phyloP scores from a whole-genome alignment of 768 basidiomycete species.

The Cantharellus anzutake region DNA sequence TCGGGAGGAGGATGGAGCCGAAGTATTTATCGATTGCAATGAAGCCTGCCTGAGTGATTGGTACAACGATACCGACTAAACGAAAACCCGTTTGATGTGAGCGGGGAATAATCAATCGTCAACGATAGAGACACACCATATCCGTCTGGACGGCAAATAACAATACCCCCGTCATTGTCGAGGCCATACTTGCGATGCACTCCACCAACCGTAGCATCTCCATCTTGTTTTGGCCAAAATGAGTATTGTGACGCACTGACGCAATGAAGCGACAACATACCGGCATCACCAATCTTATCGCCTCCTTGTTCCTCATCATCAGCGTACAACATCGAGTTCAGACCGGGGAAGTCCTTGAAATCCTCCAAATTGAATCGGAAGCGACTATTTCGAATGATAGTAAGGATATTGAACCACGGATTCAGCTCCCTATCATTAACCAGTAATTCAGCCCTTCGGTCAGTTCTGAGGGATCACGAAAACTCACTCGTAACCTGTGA shows the following conservation, averaged over 20 bases:
- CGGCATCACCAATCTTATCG: neutral
- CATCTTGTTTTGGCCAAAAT: neutral
- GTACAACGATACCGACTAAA: slow-evolving; percentile 13
- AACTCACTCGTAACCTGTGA: neutral
- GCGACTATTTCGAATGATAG: neutral
- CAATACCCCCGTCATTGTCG: slow-evolving; percentile 14
- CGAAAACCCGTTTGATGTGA: neutral
- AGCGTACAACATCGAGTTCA: neutral
- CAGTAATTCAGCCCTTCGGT: neutral
- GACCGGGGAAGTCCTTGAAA: neutral
- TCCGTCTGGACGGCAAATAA: slow-evolving; percentile 18
- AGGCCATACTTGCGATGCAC: slow-evolving; percentile 11
- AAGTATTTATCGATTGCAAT: slow-evolving; percentile 16
- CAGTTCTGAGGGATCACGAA: neutral
- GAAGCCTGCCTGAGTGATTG: slow-evolving; percentile 10
- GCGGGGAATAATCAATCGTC: neutral
- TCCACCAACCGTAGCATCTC: neutral
- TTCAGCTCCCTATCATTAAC: neutral
- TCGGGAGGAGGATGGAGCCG: slow-evolving; percentile 11
- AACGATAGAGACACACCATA: slow-evolving; percentile 8
- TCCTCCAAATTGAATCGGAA: neutral
- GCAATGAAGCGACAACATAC: neutral
- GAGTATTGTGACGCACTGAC: neutral
- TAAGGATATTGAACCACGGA: neutral
- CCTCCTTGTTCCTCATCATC: neutral